Conservation (phyloP, 2,329 filamentous ascomycete species). For the Ascochyta lentis region DNA sequence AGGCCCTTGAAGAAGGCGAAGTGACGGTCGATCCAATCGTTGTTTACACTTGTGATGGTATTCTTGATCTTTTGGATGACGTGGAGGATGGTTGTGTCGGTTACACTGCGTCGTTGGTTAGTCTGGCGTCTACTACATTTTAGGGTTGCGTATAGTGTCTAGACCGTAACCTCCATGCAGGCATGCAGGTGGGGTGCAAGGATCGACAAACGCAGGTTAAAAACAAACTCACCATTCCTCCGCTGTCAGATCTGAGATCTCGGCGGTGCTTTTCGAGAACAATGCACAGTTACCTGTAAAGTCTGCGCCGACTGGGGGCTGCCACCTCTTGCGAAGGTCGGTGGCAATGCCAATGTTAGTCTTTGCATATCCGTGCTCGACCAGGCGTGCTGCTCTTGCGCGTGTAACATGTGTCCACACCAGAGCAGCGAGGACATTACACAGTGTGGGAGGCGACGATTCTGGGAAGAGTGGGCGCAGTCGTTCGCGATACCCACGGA, state of each 20-base stretch:
- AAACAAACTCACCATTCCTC: slow-evolving; percentile 39
- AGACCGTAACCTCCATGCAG: slow-evolving; percentile 11
- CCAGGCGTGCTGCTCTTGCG: slow-evolving; percentile 34
- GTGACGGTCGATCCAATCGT: slow-evolving; percentile 41
- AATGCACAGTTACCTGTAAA: slow-evolving; percentile 46
- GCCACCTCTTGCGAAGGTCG: slow-evolving; percentile 37
- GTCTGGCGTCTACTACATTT: slow-evolving; percentile 15
- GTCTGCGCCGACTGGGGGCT: slow-evolving; percentile 29
- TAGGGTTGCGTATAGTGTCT: slow-evolving; percentile 12
- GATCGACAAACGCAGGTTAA: slow-evolving; percentile 9
- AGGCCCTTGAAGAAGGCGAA: slow-evolving; percentile 41
- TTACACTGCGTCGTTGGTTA: slow-evolving; percentile 36
- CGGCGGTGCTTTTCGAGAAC: slow-evolving; percentile 37
- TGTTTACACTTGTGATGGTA: slow-evolving; percentile 38
- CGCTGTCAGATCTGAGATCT: slow-evolving; percentile 31
- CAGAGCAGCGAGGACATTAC: slow-evolving; percentile 43
- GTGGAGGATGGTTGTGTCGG: slow-evolving; percentile 35
- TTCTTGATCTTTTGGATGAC: slow-evolving; percentile 36
- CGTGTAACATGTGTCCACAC: slow-evolving; percentile 47
- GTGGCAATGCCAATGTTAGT: slow-evolving; percentile 41
- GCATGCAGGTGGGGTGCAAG: slow-evolving; percentile 18
- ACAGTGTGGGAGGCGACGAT: slow-evolving; percentile 34
- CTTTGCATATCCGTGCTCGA: slow-evolving; percentile 24
- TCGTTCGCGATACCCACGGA: slow-evolving; percentile 36
- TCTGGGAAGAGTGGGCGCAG: slow-evolving; percentile 28